Evolutionary conservation across 2,329 filamentous ascomycete species (phyloP), one percentile per base, ranked within the genome.

Genomic region (Bipolaris oryzae): DNA sequence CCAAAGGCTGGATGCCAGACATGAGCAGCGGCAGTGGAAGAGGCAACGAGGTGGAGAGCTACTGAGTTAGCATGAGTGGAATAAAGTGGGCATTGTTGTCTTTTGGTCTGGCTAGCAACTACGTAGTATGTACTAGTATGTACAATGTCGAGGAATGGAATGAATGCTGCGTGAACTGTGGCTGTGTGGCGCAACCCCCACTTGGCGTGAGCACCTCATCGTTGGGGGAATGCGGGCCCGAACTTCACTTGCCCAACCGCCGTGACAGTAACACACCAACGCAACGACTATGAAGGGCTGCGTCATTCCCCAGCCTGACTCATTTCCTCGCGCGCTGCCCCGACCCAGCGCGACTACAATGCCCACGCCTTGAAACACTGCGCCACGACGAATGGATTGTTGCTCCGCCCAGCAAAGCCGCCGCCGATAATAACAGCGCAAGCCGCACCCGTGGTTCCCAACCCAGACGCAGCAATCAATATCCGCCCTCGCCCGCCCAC

Each of bases 1-100:
- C 94, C 0, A 91, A 89, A 72, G 94, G 94, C 0, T 98, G 94
- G 94, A 85, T 95, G 72, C 94, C 93, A 3, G 93, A 96, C 72
- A 76, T 91, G 72, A 78, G 79, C 21, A 78, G 70, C 20, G 76
- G 76, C 18, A 73, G 70, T 21, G 76, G 76, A 16, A 73, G 73
- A 49, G 74, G 75, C 53, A 70, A 71, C 25, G 75, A 76, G 59
- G 77, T 80, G n/a, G 79, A 79, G 57, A 75, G 70, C 47, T 77
- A 72, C 52, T 76, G 56, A 67, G 38, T 3, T 11, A 31, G 28
- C 28, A 31, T 31, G 10, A 13, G 28, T 39, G 13, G 10, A 3
- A 11, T 7, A 20, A 28, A 25, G 25, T 3, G 9, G 3, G 15
- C 16, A 6, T 10, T 25, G 5, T 3, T 25, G 39, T 21, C 25